Evolutionary conservation across 805 yeast genomes (phyloP).

Genomic region (Schwanniomyces polymorphus): DNA sequence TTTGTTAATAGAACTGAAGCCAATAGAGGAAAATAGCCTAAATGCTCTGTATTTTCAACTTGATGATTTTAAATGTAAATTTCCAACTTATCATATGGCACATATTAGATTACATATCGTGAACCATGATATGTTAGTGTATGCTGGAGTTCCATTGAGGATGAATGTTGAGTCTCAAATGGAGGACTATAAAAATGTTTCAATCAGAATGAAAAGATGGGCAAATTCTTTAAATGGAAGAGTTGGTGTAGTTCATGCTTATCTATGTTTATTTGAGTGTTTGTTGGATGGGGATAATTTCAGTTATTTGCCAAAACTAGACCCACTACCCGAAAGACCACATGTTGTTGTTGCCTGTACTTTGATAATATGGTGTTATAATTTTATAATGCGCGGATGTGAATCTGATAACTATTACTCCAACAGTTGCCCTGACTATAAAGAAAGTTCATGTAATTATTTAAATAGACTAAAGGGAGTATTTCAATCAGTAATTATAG

Average conservation of each 20-base stretch:
- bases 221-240: conserved; percentile 48
- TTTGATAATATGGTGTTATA: conserved; percentile 5
- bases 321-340: conserved; percentile 5
- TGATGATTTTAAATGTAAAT: conserved; percentile 24
- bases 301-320: conserved; percentile 2
- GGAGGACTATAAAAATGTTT: conserved; percentile 49
- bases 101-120: conserved; percentile 27
- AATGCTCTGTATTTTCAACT: conserved; percentile 6
- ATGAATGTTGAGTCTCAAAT: conserved; percentile 58
- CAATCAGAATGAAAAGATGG: conserved; percentile 48
- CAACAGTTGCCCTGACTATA: background rate
- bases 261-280: conserved; percentile 54
- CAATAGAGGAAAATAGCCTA: conserved; percentile 1
- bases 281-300: background rate
- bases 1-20: conserved; percentile 2
- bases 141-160: conserved; percentile 30
- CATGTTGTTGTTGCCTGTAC: conserved; percentile 3
- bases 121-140: conserved; percentile 29
- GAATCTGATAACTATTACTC: background rate
- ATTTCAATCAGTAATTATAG: background rate
- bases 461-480: too few species aligned
- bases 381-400: conserved; percentile 2
- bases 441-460: too few species aligned
- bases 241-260: conserved; percentile 59
- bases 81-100: conserved; percentile 25